phyloP scores from a whole-genome alignment of 305 asterid genomes.

The Fraxinus dipetala region DNA sequence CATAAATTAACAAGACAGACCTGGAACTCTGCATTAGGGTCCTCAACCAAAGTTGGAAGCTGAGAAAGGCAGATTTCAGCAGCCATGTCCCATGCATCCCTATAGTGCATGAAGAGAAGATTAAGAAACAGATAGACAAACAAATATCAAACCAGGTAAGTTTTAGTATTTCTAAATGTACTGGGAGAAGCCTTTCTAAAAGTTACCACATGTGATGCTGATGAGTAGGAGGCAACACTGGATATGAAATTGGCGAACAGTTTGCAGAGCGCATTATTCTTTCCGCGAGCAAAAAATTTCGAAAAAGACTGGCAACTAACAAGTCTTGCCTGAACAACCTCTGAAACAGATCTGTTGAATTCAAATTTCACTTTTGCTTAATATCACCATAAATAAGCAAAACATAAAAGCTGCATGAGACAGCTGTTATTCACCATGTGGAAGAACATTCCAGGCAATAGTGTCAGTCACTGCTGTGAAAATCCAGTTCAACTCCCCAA shows the following conservation, averaged over 20 bases:
- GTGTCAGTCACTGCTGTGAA: constrained; percentile 99
- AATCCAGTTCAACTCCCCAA: constrained; percentile 99
- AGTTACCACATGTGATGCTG: constrained; percentile 96
- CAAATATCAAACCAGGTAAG: constrained; percentile 12
- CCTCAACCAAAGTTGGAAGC: constrained; percentile 84
- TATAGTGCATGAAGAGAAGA: constrained; percentile 31
- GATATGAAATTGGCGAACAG: constrained; percentile 93
- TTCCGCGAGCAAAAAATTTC: constrained; percentile 64
- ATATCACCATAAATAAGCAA: constrained; percentile 24
- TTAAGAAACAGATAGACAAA: constrained; percentile 16
- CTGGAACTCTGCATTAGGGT: constrained; percentile 97
- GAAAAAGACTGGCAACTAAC: constrained; percentile 54
- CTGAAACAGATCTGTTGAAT: constrained; percentile 82
- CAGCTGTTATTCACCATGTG: constrained; percentile 66
- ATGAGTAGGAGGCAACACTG: constrained; percentile 91
- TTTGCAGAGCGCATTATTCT: constrained; percentile 99
- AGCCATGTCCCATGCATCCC: constrained; percentile 99
- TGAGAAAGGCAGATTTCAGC: constrained; percentile 99
- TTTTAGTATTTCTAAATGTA: background rate
- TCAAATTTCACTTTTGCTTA: constrained; percentile 23
- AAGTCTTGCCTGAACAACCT: constrained; percentile 73
- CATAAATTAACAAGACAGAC: constrained; percentile 28
- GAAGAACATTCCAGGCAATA: constrained; percentile 99
- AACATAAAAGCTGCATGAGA: background rate
- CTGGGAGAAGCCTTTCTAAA: constrained; percentile 15